Conservation (phyloP, 768 basidiomycete genomes). For the Boletus rubropictus region DNA sequence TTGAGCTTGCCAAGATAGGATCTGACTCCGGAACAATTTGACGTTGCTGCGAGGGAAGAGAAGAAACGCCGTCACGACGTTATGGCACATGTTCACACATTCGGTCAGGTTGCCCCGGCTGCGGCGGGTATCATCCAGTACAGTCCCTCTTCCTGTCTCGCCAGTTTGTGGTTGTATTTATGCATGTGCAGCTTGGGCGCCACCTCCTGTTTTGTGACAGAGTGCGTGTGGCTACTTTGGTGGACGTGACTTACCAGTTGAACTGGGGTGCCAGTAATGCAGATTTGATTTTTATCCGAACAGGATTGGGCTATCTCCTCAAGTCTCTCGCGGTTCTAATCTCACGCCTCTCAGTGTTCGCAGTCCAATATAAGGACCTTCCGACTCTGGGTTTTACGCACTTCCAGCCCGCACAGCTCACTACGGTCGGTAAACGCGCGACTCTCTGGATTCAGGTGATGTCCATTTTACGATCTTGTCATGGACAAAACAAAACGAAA, state of each 20-base stretch:
- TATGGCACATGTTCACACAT: slow-evolving; percentile 99
- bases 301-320: slow-evolving; percentile 78
- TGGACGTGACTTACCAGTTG: slow-evolving; percentile 7
- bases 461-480: slow-evolving; percentile 9
- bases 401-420: slow-evolving; percentile 97
- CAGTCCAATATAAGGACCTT: slow-evolving; percentile 76
- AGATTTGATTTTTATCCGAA: slow-evolving; percentile 93
- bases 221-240: slow-evolving; percentile 48
- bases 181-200: slow-evolving; percentile 67
- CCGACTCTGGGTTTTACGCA: slow-evolving; percentile 98
- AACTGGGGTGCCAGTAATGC: slow-evolving; percentile 67
- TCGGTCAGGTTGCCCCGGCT: slow-evolving; percentile 87
- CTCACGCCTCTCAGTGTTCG: slow-evolving; percentile 80
- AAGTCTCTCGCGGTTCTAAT: slow-evolving; percentile 88
- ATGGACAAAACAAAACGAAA: no score
- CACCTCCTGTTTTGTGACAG: slow-evolving; percentile 98
- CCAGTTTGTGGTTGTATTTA: slow-evolving; percentile 9
- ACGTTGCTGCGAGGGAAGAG: slow-evolving; percentile 87
- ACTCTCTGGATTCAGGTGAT: slow-evolving; percentile 91
- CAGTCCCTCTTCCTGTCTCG: slow-evolving; percentile 23
- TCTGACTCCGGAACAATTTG: slow-evolving; percentile 85
- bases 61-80: slow-evolving; percentile 98
- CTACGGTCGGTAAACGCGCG: slow-evolving; percentile 95
- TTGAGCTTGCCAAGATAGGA: slow-evolving; percentile 41
- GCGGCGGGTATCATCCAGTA: slow-evolving; percentile 96